phyloP scores from a whole-genome alignment of 2,329 filamentous ascomycete genomes.

The Ceratocystis cubensis region DNA sequence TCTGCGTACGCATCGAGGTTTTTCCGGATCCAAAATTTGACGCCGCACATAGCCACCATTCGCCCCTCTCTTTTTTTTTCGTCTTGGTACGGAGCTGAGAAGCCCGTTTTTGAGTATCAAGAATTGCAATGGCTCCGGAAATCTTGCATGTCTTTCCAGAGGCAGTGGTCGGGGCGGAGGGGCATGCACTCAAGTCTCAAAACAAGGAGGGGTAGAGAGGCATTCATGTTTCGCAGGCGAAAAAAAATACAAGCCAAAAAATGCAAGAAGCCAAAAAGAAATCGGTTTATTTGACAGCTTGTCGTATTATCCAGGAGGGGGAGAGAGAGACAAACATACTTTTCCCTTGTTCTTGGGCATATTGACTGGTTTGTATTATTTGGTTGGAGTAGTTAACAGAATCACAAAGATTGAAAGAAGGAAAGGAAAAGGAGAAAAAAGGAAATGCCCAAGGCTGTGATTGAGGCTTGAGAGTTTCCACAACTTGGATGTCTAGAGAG shows the following conservation, averaged over 20 bases:
- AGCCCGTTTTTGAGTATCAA: not conserved
- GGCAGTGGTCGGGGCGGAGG: not conserved
- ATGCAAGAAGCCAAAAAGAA: not conserved
- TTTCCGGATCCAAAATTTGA: not conserved
- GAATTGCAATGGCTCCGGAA: not conserved
- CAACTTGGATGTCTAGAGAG: conserved; percentile 2
- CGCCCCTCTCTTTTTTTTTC: not conserved
- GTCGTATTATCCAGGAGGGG: not conserved
- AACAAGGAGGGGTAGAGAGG: conserved; percentile 11
- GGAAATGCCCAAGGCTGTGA: not conserved
- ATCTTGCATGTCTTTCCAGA: not conserved
- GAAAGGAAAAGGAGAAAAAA: not conserved
- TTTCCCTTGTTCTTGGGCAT: conserved; percentile 99
- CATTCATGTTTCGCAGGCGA: not conserved
- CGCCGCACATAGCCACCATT: not conserved
- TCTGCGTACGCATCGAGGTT: not conserved
- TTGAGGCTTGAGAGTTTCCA: conserved; percentile 11
- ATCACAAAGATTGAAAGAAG: conserved; percentile 3
- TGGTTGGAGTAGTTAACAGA: not conserved
- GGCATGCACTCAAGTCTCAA: not conserved
- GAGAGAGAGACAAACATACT: conserved; percentile 39
- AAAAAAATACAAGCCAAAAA: conserved; percentile 10
- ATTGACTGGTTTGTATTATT: conserved; percentile 28
- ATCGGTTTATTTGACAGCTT: not conserved
- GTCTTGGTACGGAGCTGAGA: not conserved